phyloP scores from a whole-genome alignment of 2,329 filamentous ascomycete species.

The Botrytis hyacinthi region DNA sequence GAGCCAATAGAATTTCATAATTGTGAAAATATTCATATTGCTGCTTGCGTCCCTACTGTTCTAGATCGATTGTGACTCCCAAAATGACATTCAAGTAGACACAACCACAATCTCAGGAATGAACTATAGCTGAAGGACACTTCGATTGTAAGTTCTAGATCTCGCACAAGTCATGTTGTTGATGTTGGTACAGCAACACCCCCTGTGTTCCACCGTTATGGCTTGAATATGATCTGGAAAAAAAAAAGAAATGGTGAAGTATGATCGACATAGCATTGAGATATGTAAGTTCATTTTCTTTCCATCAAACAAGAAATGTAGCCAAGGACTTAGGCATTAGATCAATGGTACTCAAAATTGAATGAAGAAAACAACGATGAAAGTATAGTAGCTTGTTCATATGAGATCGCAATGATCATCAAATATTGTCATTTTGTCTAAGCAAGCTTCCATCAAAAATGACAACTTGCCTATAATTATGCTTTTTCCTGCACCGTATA shows the following conservation, averaged over 20 bases:
- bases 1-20: neutral
- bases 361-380: neutral
- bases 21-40: neutral
- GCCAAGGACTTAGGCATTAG: neutral
- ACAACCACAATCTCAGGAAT: neutral
- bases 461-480: constrained; percentile 10
- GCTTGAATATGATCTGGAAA: neutral
- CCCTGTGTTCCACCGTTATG: neutral
- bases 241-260: neutral
- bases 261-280: neutral
- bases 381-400: neutral
- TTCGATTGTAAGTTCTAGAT: neutral
- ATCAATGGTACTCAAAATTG: neutral
- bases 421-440: neutral
- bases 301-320: neutral
- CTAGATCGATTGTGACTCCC: neutral
- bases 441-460: neutral
- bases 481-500: constrained; percentile 1
- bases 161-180: neutral
- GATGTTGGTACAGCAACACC: neutral
- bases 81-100: neutral
- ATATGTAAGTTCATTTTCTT: neutral
- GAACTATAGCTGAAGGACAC: neutral
- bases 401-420: neutral
- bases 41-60: neutral